phyloP scores from a whole-genome alignment of 2,329 filamentous ascomycete genomes.

The Aureobasidium sp. region DNA sequence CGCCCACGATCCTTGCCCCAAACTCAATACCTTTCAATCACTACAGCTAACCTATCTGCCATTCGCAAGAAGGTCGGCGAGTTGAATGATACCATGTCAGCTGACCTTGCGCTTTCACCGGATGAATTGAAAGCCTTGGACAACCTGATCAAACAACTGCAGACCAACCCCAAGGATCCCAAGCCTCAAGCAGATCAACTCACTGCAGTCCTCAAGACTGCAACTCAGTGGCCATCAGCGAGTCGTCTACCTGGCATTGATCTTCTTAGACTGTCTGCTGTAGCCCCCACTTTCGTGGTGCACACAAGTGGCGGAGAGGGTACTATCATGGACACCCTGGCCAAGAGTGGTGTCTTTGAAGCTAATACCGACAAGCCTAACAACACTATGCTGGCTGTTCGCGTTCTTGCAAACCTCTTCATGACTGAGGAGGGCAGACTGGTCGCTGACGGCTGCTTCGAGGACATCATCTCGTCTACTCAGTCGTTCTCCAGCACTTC shows the following conservation, averaged over 20 bases:
- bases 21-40: constrained; percentile 68
- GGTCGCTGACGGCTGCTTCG: constrained; percentile 47
- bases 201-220: constrained; percentile 53
- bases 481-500: constrained; percentile 50
- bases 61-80: constrained; percentile 70
- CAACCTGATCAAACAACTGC: constrained; percentile 54
- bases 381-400: constrained; percentile 77
- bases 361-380: constrained; percentile 55
- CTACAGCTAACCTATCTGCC: constrained; percentile 58
- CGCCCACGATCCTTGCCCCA: constrained; percentile 63
- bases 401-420: constrained; percentile 78
- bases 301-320: constrained; percentile 44
- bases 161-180: constrained; percentile 39
- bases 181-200: constrained; percentile 36
- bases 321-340: constrained; percentile 54
- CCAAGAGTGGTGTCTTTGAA: constrained; percentile 49
- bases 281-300: constrained; percentile 56
- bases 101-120: constrained; percentile 4
- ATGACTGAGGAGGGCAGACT: constrained; percentile 62
- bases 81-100: constrained; percentile 45
- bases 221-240: constrained; percentile 69
- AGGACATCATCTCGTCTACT: constrained; percentile 54
- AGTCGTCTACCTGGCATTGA: constrained; percentile 80
- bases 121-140: constrained; percentile 57
- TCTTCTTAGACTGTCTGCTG: constrained; percentile 72